Base-by-base conservation (phyloP, 2,329 filamentous ascomycete genomes). In the Xylariaceae sp. region DNA sequence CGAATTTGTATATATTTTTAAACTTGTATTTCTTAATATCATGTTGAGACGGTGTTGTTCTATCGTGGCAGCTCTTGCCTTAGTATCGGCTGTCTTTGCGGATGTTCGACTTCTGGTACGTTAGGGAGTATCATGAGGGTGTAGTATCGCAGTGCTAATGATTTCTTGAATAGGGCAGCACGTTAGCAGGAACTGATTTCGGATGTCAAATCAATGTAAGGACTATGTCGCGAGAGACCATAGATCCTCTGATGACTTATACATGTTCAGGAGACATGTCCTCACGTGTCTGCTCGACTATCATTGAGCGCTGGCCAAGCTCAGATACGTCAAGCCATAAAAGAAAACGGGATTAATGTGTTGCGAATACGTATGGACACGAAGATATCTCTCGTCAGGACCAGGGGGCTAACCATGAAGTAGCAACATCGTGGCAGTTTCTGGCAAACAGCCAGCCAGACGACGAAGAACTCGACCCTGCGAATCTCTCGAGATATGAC, bases 361-460 rank as follows among this genome's bases (percentile, higher is more conserved):
- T 80, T 85, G 70, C 79, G 83, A 44, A 74, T 87, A 7, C 82
- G 76, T 66, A 73, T 69, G 51, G 6, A 48, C 23, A 3, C n/a
- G 17, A n/a, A 49, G 58, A 61, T 15, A 62, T 56, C 4, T 35
- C 7, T 9, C 9, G 45, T 1, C 17, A 34, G 44, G 7, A 42
- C n/a, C 9, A 18, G 34, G 30, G 51, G 15, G 13, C 62, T 64
- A 23, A 64, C 53, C 6, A 10, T 51, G 10, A 15, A 51, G 55
- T 48, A 73, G 71, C 82, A 5, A 78, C 82, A 34, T 77, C 76
- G 17, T 87, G 84, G 84, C 83, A 87, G 65, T 86, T 78, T 64
- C 76, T 87, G n/a, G 74, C 80, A 58, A 80, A 80, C 64, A 77
- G 78, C 63, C 71, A 79, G 49, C 70, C 80, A n/a, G 80, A 80